A percentile compares a stretch with the other conserved stretches of the same genome.
Evolutionary conservation across 2,329 filamentous ascomycete genomes (phyloP).

Genomic region (Sporothrix protearum): DNA sequence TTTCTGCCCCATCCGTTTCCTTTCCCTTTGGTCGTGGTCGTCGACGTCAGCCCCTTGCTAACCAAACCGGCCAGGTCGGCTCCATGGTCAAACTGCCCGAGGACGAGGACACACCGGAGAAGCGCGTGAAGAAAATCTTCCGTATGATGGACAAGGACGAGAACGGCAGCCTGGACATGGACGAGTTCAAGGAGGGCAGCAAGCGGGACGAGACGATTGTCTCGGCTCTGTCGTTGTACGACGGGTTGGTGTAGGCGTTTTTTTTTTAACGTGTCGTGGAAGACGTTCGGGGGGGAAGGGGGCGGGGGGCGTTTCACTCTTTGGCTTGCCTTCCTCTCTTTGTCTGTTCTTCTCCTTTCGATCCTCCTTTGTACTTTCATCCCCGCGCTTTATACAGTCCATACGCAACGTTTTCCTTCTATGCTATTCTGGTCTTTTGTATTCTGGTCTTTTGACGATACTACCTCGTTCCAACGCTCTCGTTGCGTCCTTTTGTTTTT

Average conservation of each 20-base stretch:
- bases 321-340: background rate
- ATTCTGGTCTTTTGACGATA: no score
- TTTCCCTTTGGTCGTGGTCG: conserved; percentile 18
- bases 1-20: background rate
- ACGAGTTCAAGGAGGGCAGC: conserved; percentile 98
- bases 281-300: background rate
- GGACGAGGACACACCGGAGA: conserved; percentile 98
- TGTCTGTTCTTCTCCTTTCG: background rate
- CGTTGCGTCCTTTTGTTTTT: background rate
- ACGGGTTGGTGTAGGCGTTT: conserved; percentile 74
- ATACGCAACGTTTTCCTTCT: background rate
- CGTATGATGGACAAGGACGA: conserved; percentile 99
- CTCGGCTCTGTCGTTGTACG: conserved; percentile 91
- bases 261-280: no score
- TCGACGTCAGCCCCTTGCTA: background rate
- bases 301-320: background rate
- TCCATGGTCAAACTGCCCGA: conserved; percentile 99
- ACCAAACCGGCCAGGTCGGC: conserved; percentile 65
- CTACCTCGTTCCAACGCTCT: no score
- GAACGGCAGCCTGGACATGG: conserved; percentile 93
- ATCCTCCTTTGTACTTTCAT: background rate
- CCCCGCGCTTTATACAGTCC: background rate
- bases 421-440: background rate
- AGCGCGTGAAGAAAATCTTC: conserved; percentile 97
- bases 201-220: conserved; percentile 99